phyloP scores from a whole-genome alignment of 164 flowering plant genomes.

The Magnolia officinalis region DNA sequence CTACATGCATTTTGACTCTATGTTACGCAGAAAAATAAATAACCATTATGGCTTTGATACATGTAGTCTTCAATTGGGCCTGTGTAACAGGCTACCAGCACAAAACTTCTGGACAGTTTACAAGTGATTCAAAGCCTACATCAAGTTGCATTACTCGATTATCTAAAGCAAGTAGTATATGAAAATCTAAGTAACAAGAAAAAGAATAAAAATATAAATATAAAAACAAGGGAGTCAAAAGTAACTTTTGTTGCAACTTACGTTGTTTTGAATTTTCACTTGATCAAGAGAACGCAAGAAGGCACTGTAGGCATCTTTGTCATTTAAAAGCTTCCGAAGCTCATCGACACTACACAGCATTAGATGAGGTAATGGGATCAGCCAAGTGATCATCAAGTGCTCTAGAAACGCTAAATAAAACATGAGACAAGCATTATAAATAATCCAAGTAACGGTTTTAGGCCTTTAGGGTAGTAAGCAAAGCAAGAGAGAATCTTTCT shows the following conservation, averaged over 20 bases:
- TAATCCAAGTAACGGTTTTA: too few relatives aligned
- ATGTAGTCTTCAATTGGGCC: too few relatives aligned
- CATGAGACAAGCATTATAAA: neutral
- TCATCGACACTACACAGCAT: constrained; percentile 70
- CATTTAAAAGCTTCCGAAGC: constrained; percentile 69
- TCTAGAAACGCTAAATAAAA: neutral
- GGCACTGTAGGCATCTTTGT: constrained; percentile 81
- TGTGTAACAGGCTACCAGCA: too few relatives aligned
- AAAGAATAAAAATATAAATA: neutral
- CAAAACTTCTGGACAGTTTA: neutral
- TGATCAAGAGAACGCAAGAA: constrained; percentile 76
- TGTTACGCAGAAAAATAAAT: too few relatives aligned
- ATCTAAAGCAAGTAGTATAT: neutral
- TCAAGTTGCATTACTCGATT: neutral
- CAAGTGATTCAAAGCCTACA: neutral
- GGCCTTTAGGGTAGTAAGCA: too few relatives aligned
- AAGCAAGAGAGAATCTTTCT: too few relatives aligned
- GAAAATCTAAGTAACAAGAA: neutral
- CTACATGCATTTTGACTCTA: too few relatives aligned
- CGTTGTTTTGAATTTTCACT: constrained; percentile 78
- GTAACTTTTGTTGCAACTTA: constrained; percentile 33
- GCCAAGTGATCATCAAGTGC: neutral
- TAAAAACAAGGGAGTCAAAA: neutral
- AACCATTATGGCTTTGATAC: too few relatives aligned
- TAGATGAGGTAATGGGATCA: neutral